Percentiles rank a stretch among this genome's conserved stretches.
Conservation (phyloP, 116 monocot species). For the Posidonia oceanica region DNA sequence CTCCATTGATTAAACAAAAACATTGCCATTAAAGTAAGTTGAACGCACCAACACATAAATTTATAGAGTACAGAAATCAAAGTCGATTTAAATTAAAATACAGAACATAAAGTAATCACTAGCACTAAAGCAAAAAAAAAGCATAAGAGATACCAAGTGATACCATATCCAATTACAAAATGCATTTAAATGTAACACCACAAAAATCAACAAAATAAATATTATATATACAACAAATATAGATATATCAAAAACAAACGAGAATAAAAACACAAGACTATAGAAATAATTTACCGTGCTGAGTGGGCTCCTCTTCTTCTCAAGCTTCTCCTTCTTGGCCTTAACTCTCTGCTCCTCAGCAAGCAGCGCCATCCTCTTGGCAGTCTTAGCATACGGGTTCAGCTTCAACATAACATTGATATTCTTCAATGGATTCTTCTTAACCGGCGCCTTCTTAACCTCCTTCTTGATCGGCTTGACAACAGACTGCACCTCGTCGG, state of each 20-base stretch:
- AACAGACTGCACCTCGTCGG: conserved; percentile 72
- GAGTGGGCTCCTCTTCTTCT: conserved; percentile 49
- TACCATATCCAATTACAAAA: too few species aligned
- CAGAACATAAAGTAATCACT: too few species aligned
- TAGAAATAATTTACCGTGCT: conserved; percentile 30
- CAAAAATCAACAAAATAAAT: background rate
- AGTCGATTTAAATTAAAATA: too few species aligned
- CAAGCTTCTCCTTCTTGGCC: conserved; percentile 71
- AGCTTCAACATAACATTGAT: conserved; percentile 50
- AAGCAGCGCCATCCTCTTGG: conserved; percentile 67
- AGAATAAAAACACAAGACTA: background rate
- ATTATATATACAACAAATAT: background rate
- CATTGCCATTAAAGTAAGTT: too few species aligned
- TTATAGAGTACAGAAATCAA: too few species aligned
- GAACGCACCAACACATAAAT: too few species aligned
- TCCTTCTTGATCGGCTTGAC: conserved; percentile 63
- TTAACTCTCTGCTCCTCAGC: conserved; percentile 73
- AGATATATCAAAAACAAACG: background rate
- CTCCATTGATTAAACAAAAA: too few species aligned
- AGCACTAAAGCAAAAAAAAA: too few species aligned
- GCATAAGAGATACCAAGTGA: too few species aligned
- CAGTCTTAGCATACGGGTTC: conserved; percentile 80
- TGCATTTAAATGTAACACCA: background rate
- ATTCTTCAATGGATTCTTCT: conserved; percentile 88
- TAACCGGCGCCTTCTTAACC: conserved; percentile 39